A percentile compares a stretch with the other conserved stretches of the same genome.
These are phyloP conservation scores for Collybia sordida DNA, from an alignment of 768 basidiomycete species.

Conservation along the genomic window DNA sequence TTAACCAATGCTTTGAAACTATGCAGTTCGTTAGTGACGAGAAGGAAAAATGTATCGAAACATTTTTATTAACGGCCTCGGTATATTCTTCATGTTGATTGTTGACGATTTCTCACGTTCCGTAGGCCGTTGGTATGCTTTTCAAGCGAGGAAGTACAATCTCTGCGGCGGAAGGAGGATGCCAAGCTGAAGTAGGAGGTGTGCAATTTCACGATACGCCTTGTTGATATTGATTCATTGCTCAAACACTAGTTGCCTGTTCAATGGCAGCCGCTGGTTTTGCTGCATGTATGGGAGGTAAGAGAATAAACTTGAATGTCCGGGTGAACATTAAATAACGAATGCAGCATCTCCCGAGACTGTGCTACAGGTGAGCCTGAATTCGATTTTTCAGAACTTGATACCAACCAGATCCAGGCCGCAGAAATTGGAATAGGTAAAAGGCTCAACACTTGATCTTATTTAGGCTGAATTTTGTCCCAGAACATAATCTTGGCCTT, in stretches of 20 bases:
- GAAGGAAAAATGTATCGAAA: constrained; percentile 82
- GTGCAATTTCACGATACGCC: constrained; percentile 9
- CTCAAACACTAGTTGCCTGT: constrained; percentile 64
- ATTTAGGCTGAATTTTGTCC: constrained; percentile 2
- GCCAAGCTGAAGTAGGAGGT: constrained; percentile 95
- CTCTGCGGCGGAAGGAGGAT: constrained; percentile 93
- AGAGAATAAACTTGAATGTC: constrained; percentile 15
- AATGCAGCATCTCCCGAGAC: constrained; percentile 73
- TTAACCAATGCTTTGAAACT: constrained; percentile 5
- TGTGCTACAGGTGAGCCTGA: constrained; percentile 59
- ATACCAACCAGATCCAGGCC: constrained; percentile 41
- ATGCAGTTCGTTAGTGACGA: constrained; percentile 85
- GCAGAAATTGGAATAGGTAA: constrained; percentile 90
- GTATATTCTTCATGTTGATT: constrained; percentile 39
- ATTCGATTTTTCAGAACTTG: constrained; percentile 7
- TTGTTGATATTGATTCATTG: background rate
- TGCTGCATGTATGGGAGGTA: constrained; percentile 91
- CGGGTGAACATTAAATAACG: background rate
- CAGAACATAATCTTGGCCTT: constrained; percentile 83
- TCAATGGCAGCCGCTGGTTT: constrained; percentile 96
- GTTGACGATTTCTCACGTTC: constrained; percentile 1
- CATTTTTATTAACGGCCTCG: constrained; percentile 87
- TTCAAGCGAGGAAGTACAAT: constrained; percentile 98
- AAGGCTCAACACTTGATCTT: background rate
- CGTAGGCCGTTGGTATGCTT: constrained; percentile 87